Percentiles rank a stretch among this genome's conserved stretches.
phyloP scores from a whole-genome alignment of 139 green algal species.

The Coelastrella sp. region DNA sequence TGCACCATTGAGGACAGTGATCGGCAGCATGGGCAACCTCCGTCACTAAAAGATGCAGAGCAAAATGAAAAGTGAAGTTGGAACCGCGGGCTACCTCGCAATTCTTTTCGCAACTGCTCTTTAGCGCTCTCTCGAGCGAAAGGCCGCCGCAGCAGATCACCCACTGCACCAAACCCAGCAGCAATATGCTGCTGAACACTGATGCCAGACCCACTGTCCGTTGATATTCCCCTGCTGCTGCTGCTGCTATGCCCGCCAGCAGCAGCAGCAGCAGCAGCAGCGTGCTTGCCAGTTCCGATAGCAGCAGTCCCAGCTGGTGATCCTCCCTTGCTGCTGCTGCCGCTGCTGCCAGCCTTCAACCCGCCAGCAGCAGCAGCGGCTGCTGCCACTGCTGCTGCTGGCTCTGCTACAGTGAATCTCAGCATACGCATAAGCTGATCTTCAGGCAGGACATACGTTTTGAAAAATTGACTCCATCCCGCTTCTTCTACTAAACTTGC shows the following conservation, averaged over 20 bases:
- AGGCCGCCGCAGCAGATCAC: background rate
- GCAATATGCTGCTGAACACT: background rate
- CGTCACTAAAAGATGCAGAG: no score
- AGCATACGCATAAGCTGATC: constrained; percentile 64
- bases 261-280: background rate
- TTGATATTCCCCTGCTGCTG: no score
- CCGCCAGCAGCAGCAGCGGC: constrained; percentile 12
- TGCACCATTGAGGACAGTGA: no score
- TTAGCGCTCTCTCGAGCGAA: constrained; percentile 28
- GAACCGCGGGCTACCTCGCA: background rate
- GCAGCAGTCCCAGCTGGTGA: no score
- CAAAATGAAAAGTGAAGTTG: background rate
- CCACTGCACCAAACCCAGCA: constrained; percentile 8
- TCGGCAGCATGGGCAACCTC: no score
- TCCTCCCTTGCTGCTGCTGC: constrained; percentile 8
- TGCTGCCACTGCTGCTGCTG: background rate
- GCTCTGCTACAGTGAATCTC: constrained; percentile 38
- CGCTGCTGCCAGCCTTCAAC: constrained; percentile 20
- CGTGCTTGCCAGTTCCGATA: background rate
- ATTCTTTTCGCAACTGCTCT: constrained; percentile 28
- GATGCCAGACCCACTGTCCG: no score
- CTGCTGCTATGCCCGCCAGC: background rate
- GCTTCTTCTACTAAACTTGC: constrained; percentile 66
- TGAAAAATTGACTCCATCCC: constrained; percentile 70
- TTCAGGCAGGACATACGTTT: constrained; percentile 76